Conservation (phyloP, 2,329 filamentous ascomycete genomes). For the Blastomyces silverae region DNA sequence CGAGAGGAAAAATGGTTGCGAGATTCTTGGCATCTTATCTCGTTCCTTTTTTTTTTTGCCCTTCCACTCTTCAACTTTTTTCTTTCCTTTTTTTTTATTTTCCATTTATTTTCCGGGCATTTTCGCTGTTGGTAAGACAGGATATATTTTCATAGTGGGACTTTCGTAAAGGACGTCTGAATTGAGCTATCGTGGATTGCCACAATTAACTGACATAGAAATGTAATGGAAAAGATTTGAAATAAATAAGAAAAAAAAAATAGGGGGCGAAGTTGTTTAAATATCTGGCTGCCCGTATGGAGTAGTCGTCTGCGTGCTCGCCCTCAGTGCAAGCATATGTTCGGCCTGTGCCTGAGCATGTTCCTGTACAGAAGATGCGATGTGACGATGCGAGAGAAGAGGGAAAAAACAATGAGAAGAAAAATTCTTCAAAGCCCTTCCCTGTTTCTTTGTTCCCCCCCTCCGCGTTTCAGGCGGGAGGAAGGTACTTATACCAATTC, state of each 20-base stretch:
- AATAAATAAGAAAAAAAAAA: background rate
- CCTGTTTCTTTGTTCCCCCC: background rate
- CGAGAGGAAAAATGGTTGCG: background rate
- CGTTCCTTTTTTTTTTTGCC: background rate
- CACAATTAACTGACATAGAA: background rate
- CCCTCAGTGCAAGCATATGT: background rate
- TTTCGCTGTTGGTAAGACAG: background rate
- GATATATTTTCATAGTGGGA: too few species aligned
- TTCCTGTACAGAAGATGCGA: background rate
- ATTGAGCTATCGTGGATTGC: background rate
- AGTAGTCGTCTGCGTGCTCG: too few species aligned
- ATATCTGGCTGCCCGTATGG: too few species aligned
- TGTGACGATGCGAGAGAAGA: background rate
- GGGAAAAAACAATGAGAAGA: background rate
- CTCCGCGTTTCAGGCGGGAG: background rate
- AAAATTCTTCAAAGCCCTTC: background rate
- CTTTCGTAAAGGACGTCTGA: background rate
- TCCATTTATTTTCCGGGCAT: background rate
- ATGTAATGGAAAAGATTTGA: background rate
- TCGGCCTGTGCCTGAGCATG: background rate
- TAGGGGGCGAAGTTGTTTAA: too few species aligned
- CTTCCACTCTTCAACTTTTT: background rate
- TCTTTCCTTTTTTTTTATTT: background rate
- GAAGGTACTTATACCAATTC: background rate
- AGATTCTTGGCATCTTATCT: background rate